Evolutionary conservation across 257 asterid genomes (phyloP), one percentile per base, ranked within the genome.

Genomic region (Ophiorrhiza pumila): DNA sequence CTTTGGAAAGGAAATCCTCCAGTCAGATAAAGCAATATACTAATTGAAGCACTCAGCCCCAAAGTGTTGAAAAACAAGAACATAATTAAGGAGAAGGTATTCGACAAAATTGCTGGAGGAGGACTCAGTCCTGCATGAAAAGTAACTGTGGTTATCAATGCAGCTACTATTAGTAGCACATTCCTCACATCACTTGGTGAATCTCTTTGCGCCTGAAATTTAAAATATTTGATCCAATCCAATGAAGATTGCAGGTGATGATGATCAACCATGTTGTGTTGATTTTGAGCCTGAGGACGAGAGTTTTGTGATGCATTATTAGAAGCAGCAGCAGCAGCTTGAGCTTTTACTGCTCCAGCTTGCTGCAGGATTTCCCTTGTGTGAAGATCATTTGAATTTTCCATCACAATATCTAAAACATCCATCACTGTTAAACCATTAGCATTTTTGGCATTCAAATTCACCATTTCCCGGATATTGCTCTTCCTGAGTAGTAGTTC

Each of bases 71-170:
- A 17, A 27, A 67, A 67, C 43, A 18, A 18, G 59, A 67, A 67
- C 39, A 67, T 0, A 23, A 61, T 6, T 12, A 29, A 20, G 66
- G 15, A 60, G n/a, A 60, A 34, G 43, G 32, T 13, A 41, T 60
- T 60, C 0, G 25, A 27, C 27, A 13, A 27, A 1, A 25, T 1
- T 17, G n/a, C 15, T 1, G 71, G 6, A 27, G 76, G 76, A 34
- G 70, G 79, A 22, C 81, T 87, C 10, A 83, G 82, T 57, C 82
- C 87, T 0, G 88, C 88, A 68, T 85, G 88, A 65, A 82, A 89
- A 0, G 96, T 83, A 2, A 83, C 80, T 0, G 90, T 81, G 7
- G 76, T 84, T 2, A 89, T 85, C 4, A 87, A 73, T 34, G 82
- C 85, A 1, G 90, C 77, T 11, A 87, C 68, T 14, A 85, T 65